These are phyloP conservation scores for Trichoderma lentiforme DNA, from an alignment of 2,329 filamentous ascomycete species.

Conservation along the genomic window DNA sequence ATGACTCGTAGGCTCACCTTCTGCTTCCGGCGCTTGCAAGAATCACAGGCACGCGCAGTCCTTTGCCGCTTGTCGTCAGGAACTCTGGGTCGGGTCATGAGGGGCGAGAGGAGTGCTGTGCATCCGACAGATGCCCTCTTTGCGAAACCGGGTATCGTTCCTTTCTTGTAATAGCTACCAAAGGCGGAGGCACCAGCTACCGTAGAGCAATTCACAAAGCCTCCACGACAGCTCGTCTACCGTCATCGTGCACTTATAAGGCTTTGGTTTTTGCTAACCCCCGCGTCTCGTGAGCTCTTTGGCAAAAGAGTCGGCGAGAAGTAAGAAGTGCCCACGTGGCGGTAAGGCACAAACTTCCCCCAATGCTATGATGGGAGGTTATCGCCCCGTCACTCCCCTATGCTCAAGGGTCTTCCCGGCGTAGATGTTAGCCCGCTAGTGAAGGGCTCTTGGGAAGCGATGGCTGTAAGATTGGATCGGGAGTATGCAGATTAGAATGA, in stretches of 20 bases:
- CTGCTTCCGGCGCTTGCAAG: constrained; percentile 64
- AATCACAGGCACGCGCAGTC: constrained; percentile 61
- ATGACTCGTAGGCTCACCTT: constrained; percentile 48
- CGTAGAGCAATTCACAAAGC: constrained; percentile 12
- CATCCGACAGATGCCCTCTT: constrained; percentile 6
- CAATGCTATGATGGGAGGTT: constrained; percentile 10
- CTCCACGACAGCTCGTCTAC: constrained; percentile 9
- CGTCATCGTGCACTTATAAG: constrained; percentile 15
- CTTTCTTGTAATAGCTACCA: constrained; percentile 7
- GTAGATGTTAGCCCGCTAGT: constrained; percentile 6
- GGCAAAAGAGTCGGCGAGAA: background rate
- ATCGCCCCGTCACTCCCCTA: constrained; percentile 12
- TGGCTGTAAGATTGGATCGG: constrained; percentile 9
- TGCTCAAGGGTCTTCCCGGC: background rate
- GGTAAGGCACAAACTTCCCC: constrained; percentile 13
- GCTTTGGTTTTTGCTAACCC: background rate
- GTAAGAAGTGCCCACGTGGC: constrained; percentile 10
- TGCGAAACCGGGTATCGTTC: background rate
- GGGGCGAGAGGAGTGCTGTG: constrained; percentile 19
- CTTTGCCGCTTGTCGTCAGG: constrained; percentile 59
- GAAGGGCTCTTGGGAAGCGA: background rate
- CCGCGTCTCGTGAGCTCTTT: constrained; percentile 13
- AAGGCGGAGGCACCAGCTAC: background rate
- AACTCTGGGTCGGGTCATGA: constrained; percentile 54
- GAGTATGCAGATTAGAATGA: constrained; percentile 14